Evolutionary conservation across 2,329 filamentous ascomycete genomes (phyloP), one percentile per base, ranked within the genome.

Genomic region (Chaetomiaceae sp.): DNA sequence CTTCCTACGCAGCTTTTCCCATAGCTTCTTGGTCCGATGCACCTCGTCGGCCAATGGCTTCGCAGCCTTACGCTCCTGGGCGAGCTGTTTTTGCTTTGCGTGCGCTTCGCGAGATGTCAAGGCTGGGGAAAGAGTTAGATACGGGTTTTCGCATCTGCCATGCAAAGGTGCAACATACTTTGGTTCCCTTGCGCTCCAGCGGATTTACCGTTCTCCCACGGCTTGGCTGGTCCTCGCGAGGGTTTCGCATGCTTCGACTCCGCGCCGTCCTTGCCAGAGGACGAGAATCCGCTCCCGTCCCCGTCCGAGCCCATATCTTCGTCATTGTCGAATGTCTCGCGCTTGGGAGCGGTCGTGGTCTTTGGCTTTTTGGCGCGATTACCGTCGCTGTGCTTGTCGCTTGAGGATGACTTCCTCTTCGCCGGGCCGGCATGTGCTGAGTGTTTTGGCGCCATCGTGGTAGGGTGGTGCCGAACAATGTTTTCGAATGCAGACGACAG

Each of bases 31-130:
- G 48, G 89, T 87, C 55, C 90, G 85, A 56, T 85, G 81, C 58
- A 97, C 84, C 64, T 87, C 82, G 67, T 97, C 91, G 65, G 92
- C 90, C 60, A 97, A 85, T 20, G 93, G 93, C 72, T 96, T 97
- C 38, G 87, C 85, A 33, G 88, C 85, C 75, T 91, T 96, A 60
- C 95, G 88, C 67, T 97, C 92, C 64, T 84, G 86, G 20, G 83
- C 86, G 44, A 96, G 76, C 56, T 86, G 86, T 70, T 92, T 96
- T 72, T 99, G 93, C 70, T 96, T 96, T 44, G 85, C 83, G 68
- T 97, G 93, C 19, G 90, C 84, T 76, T 99, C 93, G 65, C 85
- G 85, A 8, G 87, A 89, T 53, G 77, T 87, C 68, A 81, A 73
- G 44, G 70, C 83, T 82, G 53, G 16, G 39, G 34, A 17, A 9